Evolutionary conservation across 257 asterid genomes (phyloP).

Genomic region (Echites panduratus): DNA sequence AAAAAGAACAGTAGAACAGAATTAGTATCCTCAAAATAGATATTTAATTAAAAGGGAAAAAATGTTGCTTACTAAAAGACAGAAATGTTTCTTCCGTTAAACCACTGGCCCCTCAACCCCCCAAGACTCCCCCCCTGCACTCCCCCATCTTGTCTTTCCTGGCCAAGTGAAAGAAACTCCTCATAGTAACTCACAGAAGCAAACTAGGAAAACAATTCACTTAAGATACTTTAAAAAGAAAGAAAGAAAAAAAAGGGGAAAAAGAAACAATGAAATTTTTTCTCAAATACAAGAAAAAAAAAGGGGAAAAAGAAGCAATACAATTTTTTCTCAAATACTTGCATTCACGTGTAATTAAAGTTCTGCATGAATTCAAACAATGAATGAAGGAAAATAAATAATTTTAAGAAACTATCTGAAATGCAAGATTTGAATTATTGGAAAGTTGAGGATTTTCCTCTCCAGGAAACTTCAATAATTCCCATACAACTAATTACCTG

Average conservation of each 20-base stretch:
- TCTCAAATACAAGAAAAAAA: not conserved
- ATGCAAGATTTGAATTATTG: not conserved
- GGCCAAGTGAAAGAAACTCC: not conserved
- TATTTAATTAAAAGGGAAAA: too few relatives aligned
- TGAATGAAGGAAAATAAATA: not conserved
- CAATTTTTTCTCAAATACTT: not conserved
- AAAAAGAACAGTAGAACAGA: too few relatives aligned
- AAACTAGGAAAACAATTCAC: not conserved
- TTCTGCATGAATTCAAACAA: not conserved
- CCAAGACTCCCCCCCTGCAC: too few relatives aligned
- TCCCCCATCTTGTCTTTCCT: not conserved
- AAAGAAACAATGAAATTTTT: not conserved
- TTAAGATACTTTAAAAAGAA: not conserved
- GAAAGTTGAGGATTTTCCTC: not conserved
- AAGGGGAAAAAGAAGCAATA: not conserved
- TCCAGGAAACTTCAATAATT: conserved; percentile 12
- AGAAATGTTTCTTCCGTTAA: too few relatives aligned
- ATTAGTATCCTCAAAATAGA: too few relatives aligned
- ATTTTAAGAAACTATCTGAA: not conserved
- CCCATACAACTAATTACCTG: conserved; percentile 47
- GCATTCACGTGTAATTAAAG: not conserved
- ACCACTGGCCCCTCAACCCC: too few relatives aligned
- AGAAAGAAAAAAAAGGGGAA: not conserved
- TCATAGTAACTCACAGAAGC: not conserved
- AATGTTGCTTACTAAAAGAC: too few relatives aligned